These are phyloP conservation scores for Sugiyamaella castrensis DNA, from an alignment of 1,139 yeast species.

Conservation along the genomic window DNA sequence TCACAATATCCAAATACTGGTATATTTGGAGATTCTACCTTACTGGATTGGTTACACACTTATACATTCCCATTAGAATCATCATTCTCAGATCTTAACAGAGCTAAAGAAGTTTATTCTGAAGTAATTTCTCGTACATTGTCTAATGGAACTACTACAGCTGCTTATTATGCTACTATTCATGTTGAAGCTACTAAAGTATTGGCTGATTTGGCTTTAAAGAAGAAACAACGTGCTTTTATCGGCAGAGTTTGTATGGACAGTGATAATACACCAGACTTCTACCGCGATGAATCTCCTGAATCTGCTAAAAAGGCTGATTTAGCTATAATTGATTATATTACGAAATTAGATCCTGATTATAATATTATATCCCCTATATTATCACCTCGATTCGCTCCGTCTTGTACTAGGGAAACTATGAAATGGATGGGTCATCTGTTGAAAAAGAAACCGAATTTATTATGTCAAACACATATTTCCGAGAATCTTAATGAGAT, in stretches of 20 bases:
- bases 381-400: slow-evolving; percentile 92
- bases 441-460: slow-evolving; percentile 42
- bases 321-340: slow-evolving; percentile 54
- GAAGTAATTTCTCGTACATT: slow-evolving; percentile 67
- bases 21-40: slow-evolving; percentile 78
- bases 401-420: slow-evolving; percentile 68
- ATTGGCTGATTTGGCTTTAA: slow-evolving; percentile 68
- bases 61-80: slow-evolving; percentile 90
- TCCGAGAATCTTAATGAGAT: slow-evolving; percentile 78
- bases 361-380: slow-evolving; percentile 60
- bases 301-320: slow-evolving; percentile 57
- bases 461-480: slow-evolving; percentile 87
- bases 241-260: slow-evolving; percentile 97
- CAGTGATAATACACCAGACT: slow-evolving; percentile 59
- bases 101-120: slow-evolving; percentile 61
- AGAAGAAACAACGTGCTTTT: slow-evolving; percentile 78
- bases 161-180: slow-evolving; percentile 85
- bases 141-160: slow-evolving; percentile 82
- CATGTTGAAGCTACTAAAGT: slow-evolving; percentile 71
- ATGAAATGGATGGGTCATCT: slow-evolving; percentile 62
- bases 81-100: slow-evolving; percentile 47
- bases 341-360: slow-evolving; percentile 51
- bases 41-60: slow-evolving; percentile 81
- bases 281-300: slow-evolving; percentile 58
- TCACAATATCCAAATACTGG: slow-evolving; percentile 96